Evolutionary conservation across 78 protist genomes (phyloP).

Genomic region (Dictyostelium intermedium): DNA sequence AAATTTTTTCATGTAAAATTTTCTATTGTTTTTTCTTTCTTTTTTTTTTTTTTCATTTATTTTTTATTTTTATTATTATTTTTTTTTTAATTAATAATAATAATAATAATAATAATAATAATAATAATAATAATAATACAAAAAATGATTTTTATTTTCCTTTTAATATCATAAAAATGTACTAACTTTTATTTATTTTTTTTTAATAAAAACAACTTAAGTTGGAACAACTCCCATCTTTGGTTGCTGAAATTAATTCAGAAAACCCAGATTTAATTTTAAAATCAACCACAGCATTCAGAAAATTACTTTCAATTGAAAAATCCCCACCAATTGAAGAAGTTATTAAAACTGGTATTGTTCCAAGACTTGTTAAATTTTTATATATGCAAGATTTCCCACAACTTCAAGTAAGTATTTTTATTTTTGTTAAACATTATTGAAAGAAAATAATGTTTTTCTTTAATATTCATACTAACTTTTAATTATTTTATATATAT

Average conservation of each 20-base stretch:
- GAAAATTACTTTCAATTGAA: conserved; percentile 95
- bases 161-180: too few species aligned
- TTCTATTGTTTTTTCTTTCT: not conserved
- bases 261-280: conserved; percentile 20
- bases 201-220: not conserved
- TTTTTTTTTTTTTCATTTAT: not conserved
- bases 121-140: too few species aligned
- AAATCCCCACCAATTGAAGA: conserved; percentile 95
- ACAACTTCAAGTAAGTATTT: conserved; percentile 77
- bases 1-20: too few species aligned
- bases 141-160: not conserved
- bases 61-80: not conserved
- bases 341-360: conserved; percentile 93
- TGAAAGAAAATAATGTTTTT: not conserved
- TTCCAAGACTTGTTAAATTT: conserved; percentile 94
- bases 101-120: too few species aligned
- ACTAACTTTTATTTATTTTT: not conserved
- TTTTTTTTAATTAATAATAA: too few species aligned
- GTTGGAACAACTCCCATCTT: conserved; percentile 50
- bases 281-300: conserved; percentile 76
- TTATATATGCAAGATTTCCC: conserved; percentile 69
- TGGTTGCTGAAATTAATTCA: conserved; percentile 46
- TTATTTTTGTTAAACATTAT: not conserved
- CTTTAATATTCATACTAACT: not conserved
- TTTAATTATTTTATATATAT: not conserved